phyloP scores from a whole-genome alignment of 768 basidiomycete species.

The Floccularia luteovirens region DNA sequence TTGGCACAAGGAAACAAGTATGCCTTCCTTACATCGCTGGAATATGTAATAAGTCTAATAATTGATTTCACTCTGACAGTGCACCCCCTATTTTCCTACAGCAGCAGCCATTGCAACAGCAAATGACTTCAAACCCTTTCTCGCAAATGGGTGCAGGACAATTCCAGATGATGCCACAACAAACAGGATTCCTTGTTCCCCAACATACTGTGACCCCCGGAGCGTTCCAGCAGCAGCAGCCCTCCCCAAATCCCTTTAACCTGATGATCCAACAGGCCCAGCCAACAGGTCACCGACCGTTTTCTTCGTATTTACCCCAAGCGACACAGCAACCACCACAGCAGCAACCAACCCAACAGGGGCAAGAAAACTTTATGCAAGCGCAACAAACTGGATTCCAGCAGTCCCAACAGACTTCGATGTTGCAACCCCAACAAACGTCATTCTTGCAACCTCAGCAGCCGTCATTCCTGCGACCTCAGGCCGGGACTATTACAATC shows the following conservation, averaged over 20 bases:
- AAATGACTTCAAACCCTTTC: slow-evolving; percentile 72
- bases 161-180: slow-evolving; percentile 41
- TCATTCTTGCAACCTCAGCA: slow-evolving; percentile 33
- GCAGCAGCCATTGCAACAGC: too few relatives aligned
- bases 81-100: slow-evolving; percentile 40
- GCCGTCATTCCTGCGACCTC: slow-evolving; percentile 17
- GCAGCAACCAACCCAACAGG: slow-evolving; percentile 21
- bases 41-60: background rate
- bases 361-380: too few relatives aligned
- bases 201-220: slow-evolving; percentile 43
- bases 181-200: slow-evolving; percentile 48
- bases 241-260: slow-evolving; percentile 36
- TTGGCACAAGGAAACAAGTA: slow-evolving; percentile 60
- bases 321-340: slow-evolving; percentile 22
- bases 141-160: slow-evolving; percentile 47
- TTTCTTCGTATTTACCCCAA: slow-evolving; percentile 51
- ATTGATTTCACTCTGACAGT: slow-evolving; percentile 32
- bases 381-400: slow-evolving; percentile 15
- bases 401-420: slow-evolving; percentile 20
- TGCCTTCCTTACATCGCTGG: slow-evolving; percentile 8
- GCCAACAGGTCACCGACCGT: slow-evolving; percentile 37
- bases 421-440: slow-evolving; percentile 19
- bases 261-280: slow-evolving; percentile 25
- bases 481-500: slow-evolving; percentile 35
- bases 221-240: too few relatives aligned